Evolutionary conservation across 345 rosid genomes (phyloP), one percentile per base, ranked within the genome.

Genomic region (Linum tenue): DNA sequence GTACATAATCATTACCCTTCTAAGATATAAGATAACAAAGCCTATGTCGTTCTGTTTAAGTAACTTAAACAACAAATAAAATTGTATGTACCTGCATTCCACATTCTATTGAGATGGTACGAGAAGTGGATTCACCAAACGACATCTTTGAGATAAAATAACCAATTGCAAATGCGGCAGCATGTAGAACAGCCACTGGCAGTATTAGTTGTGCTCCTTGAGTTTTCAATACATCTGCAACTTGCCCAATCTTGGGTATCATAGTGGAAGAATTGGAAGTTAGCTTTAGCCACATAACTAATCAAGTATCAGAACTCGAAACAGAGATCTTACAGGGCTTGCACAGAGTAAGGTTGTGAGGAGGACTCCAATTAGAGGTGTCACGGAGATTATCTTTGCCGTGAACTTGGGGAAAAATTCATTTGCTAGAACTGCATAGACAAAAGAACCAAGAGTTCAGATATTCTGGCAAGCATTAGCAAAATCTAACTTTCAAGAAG

Each of bases 81-180:
- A 12, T 3, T 16, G 64, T 1, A 0, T 48, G 59, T 79, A 86
- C 99, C 86, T 94, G 97, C 99, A 90, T 94, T 67, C 97, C 97
- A 65, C 97, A 90, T 68, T 94, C 99, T 44, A 94, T 94, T 63
- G 97, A 90, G 68, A 94, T 94, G 70, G 99, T 94, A 2, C 99
- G 94, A 6, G 95, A 94, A 56, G 99, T 94, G 67, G 99, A 94
- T 83, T 90, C 97, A 59, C 99, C 96, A 56, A 94, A 94, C 11
- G 92, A 86, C 62, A 82, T 1, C 79, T 80, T 90, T 16, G 96
- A 90, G 63, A 88, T 3, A 90, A 89, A 88, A 68, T 90, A 94
- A 64, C 97, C 97, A 62, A 94, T 60, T 66, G 90, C 84, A 78
- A 94, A 94, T 55, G 97, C 97, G 60, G 86, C 84, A 50, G 67